Evolutionary conservation across 345 rosid species (phyloP).

Genomic region (Orychophragmus violaceus): DNA sequence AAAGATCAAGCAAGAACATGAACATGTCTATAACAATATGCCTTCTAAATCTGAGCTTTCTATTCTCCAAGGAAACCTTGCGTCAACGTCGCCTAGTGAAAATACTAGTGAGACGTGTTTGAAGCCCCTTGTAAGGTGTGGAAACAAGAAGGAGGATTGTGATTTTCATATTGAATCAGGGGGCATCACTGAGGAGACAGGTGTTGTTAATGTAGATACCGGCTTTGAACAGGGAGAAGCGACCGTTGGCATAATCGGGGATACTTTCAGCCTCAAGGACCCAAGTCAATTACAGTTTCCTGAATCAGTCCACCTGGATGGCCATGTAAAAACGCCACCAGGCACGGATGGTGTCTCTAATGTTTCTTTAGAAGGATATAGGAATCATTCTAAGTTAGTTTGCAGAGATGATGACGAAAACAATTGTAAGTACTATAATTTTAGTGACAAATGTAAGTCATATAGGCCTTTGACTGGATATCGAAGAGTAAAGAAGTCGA

Average conservation of each 20-base stretch:
- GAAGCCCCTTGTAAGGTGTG: constrained; percentile 25
- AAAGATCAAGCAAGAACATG: constrained; percentile 30
- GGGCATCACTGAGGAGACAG: constrained; percentile 30
- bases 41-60: constrained; percentile 40
- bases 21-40: constrained; percentile 22
- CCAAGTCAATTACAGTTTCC: constrained; percentile 34
- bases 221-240: constrained; percentile 26
- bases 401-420: constrained; percentile 71
- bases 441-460: constrained; percentile 43
- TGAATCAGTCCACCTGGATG: constrained; percentile 31
- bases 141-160: constrained; percentile 15
- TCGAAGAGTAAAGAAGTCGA: constrained; percentile 53
- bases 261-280: constrained; percentile 32
- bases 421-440: constrained; percentile 47
- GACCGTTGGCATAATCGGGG: constrained; percentile 19
- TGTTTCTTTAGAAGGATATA: constrained; percentile 43
- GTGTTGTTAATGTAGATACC: constrained; percentile 27
- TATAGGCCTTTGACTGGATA: constrained; percentile 61
- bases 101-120: constrained; percentile 18
- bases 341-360: constrained; percentile 24
- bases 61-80: constrained; percentile 30
- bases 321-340: constrained; percentile 33
- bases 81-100: constrained; percentile 29
- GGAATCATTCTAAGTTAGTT: constrained; percentile 52
- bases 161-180: constrained; percentile 23